Evolutionary conservation across 139 green algal genomes (phyloP), one percentile per base, ranked within the genome.

Genomic region (Chlorella sp.): DNA sequence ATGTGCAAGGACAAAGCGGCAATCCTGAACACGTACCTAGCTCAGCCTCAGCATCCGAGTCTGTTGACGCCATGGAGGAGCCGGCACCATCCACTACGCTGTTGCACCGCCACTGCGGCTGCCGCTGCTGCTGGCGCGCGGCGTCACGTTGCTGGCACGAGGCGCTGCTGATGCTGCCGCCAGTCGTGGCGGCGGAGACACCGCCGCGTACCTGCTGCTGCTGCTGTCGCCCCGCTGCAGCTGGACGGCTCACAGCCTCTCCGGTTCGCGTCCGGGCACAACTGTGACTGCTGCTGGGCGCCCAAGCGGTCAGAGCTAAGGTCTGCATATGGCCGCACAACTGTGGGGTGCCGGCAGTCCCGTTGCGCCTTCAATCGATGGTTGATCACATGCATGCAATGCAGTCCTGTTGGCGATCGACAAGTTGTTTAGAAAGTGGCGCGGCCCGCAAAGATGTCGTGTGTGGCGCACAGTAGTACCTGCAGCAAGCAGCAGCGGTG

Each of bases 21-120:
- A 36, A 40, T 9, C 32, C 30, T 30, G 15, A 83, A 83, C 28
- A 39, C 42, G 21, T 36, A 85, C 79, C 79, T 68, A 34, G 36
- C 14, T 28, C 75, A 18, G 24, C 42, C 11, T 68, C 79, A 18
- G 30, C 28, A 30, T n/a, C n/a, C 0, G 0, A 40, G 14, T 68
- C 48, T 15, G 40, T 84, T 11, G 3, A 16, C 0, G 79, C 64
- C 79, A 85, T 68, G 48, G 79, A 32, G 42, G 42, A 42, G 1
- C 78, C 78, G 30, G 79, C 79, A 4, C 57, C 79, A 14, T 85
- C 79, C 42, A 85, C 79, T 4, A 85, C 79, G 79, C 48, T 68
- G 75, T 30, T 28, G 79, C 48, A 40, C 28, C 79, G 42, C 79
- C 79, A 85, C 30, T n/a, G 21, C 78, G 15, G 39, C 78, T 53